Evolutionary conservation across 2,329 filamentous ascomycete genomes (phyloP).

Genomic region (Colletotrichum noveboracense): DNA sequence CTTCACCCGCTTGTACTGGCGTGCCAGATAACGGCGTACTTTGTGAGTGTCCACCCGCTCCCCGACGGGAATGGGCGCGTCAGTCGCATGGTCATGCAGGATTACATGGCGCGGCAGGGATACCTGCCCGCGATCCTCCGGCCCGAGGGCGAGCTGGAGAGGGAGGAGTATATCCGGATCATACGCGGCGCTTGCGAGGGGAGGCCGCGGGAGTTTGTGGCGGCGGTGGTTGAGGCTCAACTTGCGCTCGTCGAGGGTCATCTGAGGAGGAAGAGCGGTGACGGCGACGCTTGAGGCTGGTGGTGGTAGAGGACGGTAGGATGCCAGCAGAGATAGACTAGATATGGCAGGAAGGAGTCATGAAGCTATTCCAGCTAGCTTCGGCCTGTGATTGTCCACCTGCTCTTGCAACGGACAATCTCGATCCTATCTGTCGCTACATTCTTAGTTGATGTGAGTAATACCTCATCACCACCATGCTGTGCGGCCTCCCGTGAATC

Average conservation of each 20-base stretch:
- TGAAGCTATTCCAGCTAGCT: background rate
- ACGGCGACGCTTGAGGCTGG: background rate
- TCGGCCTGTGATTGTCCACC: background rate
- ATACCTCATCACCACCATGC: background rate
- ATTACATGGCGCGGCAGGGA: constrained; percentile 27
- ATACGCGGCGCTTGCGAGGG: constrained; percentile 21
- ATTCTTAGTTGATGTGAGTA: background rate
- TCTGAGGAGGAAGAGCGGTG: background rate
- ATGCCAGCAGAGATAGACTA: background rate
- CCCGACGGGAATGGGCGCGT: constrained; percentile 27
- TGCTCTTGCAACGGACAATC: background rate
- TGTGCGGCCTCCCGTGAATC: background rate
- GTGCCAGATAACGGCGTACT: constrained; percentile 24
- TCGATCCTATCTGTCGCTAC: background rate
- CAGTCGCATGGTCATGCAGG: constrained; percentile 26
- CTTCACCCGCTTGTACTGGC: constrained; percentile 27
- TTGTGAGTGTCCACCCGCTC: constrained; percentile 26
- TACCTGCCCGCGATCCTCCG: constrained; percentile 24
- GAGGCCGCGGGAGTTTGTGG: constrained; percentile 19
- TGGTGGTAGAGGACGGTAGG: background rate
- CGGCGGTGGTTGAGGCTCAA: constrained; percentile 17
- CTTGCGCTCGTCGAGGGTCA: background rate
- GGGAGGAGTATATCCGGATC: constrained; percentile 25
- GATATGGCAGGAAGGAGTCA: background rate
- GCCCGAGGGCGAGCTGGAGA: constrained; percentile 1